Evolutionary conservation across 1,139 yeast species (phyloP).

Genomic region (Barnettozyma hawaiiensis): DNA sequence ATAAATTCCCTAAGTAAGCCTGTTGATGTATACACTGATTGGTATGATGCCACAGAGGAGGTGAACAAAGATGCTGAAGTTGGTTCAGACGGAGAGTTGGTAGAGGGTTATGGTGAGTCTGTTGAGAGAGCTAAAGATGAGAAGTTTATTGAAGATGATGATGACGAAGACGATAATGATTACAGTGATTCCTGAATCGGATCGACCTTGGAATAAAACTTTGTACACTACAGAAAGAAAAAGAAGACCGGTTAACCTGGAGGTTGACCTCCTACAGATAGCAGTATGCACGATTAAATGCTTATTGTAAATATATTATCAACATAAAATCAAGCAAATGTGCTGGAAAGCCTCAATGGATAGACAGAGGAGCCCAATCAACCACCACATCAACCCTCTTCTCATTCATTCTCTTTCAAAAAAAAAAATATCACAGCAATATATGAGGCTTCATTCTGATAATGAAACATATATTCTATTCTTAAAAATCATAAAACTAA

Average conservation of each 20-base stretch:
- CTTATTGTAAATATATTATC: neutral
- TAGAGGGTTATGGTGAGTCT: conserved; percentile 25
- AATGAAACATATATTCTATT: conserved; percentile 9
- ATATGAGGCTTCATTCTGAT: conserved; percentile 3
- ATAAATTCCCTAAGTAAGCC: conserved; percentile 64
- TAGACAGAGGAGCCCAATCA: neutral
- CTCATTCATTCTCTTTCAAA: neutral
- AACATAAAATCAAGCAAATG: conserved; percentile 2
- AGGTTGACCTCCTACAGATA: neutral
- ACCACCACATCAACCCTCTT: neutral
- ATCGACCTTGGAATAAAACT: neutral
- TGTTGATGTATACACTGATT: conserved; percentile 91
- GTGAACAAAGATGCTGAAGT: conserved; percentile 67
- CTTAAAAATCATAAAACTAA: conserved; percentile 8
- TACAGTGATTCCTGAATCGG: conserved; percentile 18
- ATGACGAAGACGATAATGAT: conserved; percentile 30
- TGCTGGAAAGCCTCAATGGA: neutral
- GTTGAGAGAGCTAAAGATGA: conserved; percentile 17
- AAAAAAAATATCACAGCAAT: conserved; percentile 5
- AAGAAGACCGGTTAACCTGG: too few species aligned
- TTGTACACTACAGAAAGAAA: conserved; percentile 1
- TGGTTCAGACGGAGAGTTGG: conserved; percentile 29
- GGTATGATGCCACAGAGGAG: conserved; percentile 99
- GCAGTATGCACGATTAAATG: conserved; percentile 10
- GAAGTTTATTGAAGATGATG: conserved; percentile 25